Percentiles rank a stretch among this genome's conserved stretches.
Evolutionary conservation across 352 stramenopile species (phyloP).

Genomic region (Globisporangium iwayamae): DNA sequence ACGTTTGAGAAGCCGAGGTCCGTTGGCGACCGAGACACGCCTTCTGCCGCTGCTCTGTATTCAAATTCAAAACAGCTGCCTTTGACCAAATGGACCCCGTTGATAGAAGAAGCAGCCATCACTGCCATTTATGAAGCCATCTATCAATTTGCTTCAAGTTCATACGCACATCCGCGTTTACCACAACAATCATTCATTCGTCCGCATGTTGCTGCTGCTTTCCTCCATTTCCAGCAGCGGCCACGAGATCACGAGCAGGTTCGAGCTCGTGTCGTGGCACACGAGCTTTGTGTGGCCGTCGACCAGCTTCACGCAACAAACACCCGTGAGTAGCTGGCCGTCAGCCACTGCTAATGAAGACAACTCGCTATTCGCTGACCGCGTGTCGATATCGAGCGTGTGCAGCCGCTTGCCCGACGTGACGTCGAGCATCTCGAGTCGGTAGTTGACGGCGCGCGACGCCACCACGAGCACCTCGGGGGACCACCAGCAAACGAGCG

Average conservation of each 20-base stretch:
- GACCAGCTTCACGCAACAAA: conserved; percentile 17
- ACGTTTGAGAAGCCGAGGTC: too few species aligned
- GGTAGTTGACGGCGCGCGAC: conserved; percentile 26
- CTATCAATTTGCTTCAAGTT: background rate
- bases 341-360: background rate
- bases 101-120: too few species aligned
- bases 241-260: conserved; percentile 37
- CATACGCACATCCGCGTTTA: background rate
- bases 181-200: background rate
- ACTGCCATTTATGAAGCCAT: too few species aligned
- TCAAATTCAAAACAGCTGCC: too few species aligned
- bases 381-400: conserved; percentile 30
- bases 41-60: too few species aligned
- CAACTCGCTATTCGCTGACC: background rate
- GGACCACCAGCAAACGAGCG: conserved; percentile 47
- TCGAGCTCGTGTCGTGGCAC: conserved; percentile 41
- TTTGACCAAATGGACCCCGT: too few species aligned
- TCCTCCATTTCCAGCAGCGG: conserved; percentile 32
- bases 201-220: background rate
- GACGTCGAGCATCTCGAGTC: conserved; percentile 50
- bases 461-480: conserved; percentile 37
- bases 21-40: too few species aligned
- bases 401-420: conserved; percentile 38
- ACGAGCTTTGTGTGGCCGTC: conserved; percentile 21
- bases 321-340: conserved; percentile 25